Percentiles rank a stretch among this genome's conserved stretches.
These are phyloP conservation scores for Dioscorea alata DNA, from an alignment of 106 monocot species.

Conservation along the genomic window DNA sequence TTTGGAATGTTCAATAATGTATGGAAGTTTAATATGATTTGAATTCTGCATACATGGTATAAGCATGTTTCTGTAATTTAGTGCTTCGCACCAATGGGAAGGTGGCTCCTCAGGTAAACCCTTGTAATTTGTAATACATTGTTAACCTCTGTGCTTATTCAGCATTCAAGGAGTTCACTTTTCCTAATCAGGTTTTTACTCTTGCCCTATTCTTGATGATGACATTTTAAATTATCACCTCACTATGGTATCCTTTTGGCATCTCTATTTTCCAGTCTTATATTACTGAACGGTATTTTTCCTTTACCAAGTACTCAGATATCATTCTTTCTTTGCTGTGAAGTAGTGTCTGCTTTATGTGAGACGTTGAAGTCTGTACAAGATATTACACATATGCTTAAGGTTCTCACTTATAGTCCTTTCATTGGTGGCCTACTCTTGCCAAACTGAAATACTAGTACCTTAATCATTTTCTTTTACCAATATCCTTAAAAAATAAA, in stretches of 20 bases:
- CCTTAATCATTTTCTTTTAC: background rate
- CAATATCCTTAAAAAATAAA: background rate
- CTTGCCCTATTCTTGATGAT: slow-evolving; percentile 75
- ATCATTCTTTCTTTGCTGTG: slow-evolving; percentile 84
- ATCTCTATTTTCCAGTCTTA: background rate
- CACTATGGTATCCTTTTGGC: slow-evolving; percentile 65
- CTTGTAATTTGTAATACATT: background rate
- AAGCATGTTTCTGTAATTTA: slow-evolving; percentile 23
- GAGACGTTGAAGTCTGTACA: slow-evolving; percentile 76
- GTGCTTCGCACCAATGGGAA: slow-evolving; percentile 97
- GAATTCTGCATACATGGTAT: slow-evolving; percentile 5
- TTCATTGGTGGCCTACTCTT: too few relatives aligned
- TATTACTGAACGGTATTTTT: background rate
- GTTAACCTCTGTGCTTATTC: background rate
- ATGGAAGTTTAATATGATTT: background rate
- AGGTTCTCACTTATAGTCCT: too few relatives aligned
- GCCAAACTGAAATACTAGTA: background rate
- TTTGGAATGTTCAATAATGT: slow-evolving; percentile 99
- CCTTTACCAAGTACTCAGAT: slow-evolving; percentile 36
- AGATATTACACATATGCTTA: slow-evolving; percentile 21
- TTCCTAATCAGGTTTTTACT: slow-evolving; percentile 58
- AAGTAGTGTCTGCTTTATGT: slow-evolving; percentile 79
- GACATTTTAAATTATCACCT: too few relatives aligned
- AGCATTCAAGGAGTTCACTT: background rate
- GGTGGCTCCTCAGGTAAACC: slow-evolving; percentile 69